Evolutionary conservation across 257 asterid species (phyloP).

Genomic region (Linderniella brevidens): DNA sequence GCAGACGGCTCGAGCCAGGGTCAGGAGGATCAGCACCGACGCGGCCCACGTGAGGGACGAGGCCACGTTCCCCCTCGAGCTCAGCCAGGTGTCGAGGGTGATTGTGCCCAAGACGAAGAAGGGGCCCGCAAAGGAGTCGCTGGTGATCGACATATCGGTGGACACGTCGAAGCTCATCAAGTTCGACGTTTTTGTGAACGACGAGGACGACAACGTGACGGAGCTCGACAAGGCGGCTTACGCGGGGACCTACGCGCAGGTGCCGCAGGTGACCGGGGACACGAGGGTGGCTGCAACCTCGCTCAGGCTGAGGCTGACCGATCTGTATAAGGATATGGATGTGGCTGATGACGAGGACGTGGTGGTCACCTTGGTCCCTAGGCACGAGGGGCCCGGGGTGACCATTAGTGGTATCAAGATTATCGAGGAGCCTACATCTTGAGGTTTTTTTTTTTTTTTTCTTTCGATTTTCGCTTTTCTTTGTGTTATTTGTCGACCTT

Average conservation of each 20-base stretch:
- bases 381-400: conserved; percentile 15
- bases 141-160: conserved; percentile 29
- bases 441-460: not conserved
- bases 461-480: too few species aligned
- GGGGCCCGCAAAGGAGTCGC: conserved; percentile 19
- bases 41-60: too few species aligned
- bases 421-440: conserved; percentile 5
- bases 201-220: conserved; percentile 18
- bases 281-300: conserved; percentile 9
- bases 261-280: conserved; percentile 11
- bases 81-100: too few species aligned
- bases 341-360: conserved; percentile 24
- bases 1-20: too few species aligned
- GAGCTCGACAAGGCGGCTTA: conserved; percentile 22
- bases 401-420: conserved; percentile 28
- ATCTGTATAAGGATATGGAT: conserved; percentile 28
- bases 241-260: conserved; percentile 23
- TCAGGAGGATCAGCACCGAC: too few species aligned
- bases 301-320: conserved; percentile 21
- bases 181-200: conserved; percentile 34
- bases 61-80: too few species aligned
- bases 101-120: conserved; percentile 10
- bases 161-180: conserved; percentile 13
- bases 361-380: conserved; percentile 30
- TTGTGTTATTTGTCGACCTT: too few species aligned